Base-by-base conservation (phyloP, 768 basidiomycete genomes). In the Phanerodontia chrysosporium region DNA sequence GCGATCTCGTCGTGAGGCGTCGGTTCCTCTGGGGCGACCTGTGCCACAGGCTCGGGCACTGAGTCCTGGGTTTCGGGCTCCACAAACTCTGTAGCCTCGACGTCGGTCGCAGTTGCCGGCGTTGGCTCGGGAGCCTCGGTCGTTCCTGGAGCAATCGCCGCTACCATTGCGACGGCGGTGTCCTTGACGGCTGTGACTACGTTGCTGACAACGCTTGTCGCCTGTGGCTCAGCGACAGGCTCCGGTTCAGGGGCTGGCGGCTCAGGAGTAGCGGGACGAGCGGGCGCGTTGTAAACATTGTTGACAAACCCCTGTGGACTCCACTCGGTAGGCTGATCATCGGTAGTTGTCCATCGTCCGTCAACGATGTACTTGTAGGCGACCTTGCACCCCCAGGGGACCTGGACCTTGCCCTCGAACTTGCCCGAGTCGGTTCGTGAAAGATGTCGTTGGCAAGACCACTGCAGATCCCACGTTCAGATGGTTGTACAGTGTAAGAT, bases 351-450 rank as follows among this genome's bases (percentile, higher is more conserved):
- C 90, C 89, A 92, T 59, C 71, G 65, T 35, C 84, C 86, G 68
- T 93, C 91, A 55, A 92, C 89, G 68, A 92, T 76, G 68, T 84
- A 93, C 72, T 93, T 93, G 82, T 88, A 93, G 7, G 75, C 66
- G 58, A 89, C 74, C 65, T 83, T 86, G 51, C 80, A 68, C 49
- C 76, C 82, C 82, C 82, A 90, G 1, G 87, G 85, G 29, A 91
- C 74, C 51, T 72, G 67, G 24, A 81, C 73, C 4, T 71, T 76
- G 22, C 78, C 83, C 55, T 76, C 73, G 71, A 90, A 92, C 24
- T 18, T 28, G 52, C 84, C 85, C 28, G 73, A 66, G 18, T 77
- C 72, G 21, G 75, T 77, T 68, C 79, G 85, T 25, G 74, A 72
- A 60, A 90, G 82, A 58, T 72, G 78, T 48, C 80, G 72, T 36